Base-by-base conservation (phyloP, 495 filamentous ascomycete genomes). In the Daldinia concentrica region DNA sequence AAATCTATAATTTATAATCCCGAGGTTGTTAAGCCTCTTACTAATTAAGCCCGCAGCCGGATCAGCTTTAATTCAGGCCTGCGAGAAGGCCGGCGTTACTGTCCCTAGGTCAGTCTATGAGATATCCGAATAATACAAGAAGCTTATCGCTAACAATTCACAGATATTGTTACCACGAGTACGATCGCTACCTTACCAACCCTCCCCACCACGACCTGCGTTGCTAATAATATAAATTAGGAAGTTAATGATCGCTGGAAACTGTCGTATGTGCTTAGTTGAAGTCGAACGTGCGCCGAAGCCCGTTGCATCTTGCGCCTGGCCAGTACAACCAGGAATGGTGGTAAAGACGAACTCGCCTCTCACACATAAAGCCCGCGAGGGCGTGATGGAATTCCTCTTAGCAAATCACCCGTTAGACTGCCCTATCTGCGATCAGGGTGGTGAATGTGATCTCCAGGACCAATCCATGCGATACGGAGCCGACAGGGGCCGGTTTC, bases 131-230 rank as follows among this genome's bases (percentile, higher is more conserved):
- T 26, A 51, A 7, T 52, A 15, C 22, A 24, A 62, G 39, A 56
- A 39, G 32, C 1, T 5, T 17, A 27, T 34, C 52, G 56, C 86
- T 89, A 69, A 88, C 76, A 54, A n/a, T n/a, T 8, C 41, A 67
- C 65, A 93, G 94, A 92, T 99, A 98, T 83, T 99, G 95, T 83
- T 99, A 99, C 81, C 95, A 99, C 87, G 95, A 97, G 91, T 95
- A 88, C 77, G 78, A 78, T 64, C 58, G 66, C 39, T 68, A 27
- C 64, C 61, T 37, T 39, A 17, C 19, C 65, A 26, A 68, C 66
- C 71, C 55, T 50, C 57, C 56, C 55, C 59, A 54, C 59, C 62
- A 74, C 68, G 19, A 64, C 64, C 70, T 69, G 9, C 43, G 43
- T 65, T 62, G 67, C 81, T 81, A 72, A 82, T 72, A 68, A 74